Percentiles rank a stretch among this genome's conserved stretches.
phyloP scores from a whole-genome alignment of 441 rosid genomes.

The Raphanus hybrid region DNA sequence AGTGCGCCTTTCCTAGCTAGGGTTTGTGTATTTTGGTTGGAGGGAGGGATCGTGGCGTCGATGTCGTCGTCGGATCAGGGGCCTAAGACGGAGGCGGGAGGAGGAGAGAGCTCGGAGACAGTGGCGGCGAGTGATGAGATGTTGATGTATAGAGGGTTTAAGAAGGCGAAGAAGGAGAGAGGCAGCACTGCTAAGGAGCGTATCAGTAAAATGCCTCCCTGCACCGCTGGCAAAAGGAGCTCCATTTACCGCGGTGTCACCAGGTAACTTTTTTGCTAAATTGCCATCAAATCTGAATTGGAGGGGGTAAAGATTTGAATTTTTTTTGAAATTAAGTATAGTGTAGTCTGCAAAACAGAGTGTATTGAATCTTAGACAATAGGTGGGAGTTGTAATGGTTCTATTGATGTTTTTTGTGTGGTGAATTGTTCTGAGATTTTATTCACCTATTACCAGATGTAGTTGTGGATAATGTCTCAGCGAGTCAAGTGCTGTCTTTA shows the following conservation, averaged over 20 bases:
- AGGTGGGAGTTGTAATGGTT: not conserved
- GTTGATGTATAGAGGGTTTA: constrained; percentile 71
- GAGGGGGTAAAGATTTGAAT: not conserved
- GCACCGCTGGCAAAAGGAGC: constrained; percentile 87
- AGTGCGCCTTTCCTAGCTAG: constrained; percentile 33
- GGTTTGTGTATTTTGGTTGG: constrained; percentile 26
- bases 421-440: not conserved
- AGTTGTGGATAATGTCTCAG: not conserved
- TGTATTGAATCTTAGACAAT: not conserved
- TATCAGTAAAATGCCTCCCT: constrained; percentile 96
- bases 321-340: constrained; percentile 6
- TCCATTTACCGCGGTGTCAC: constrained; percentile 80
- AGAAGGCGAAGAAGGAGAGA: constrained; percentile 95
- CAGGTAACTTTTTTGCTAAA: constrained; percentile 43
- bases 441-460: not conserved
- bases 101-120: constrained; percentile 71
- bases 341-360: not conserved
- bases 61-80: constrained; percentile 81
- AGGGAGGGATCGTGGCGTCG: constrained; percentile 47
- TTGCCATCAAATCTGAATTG: constrained; percentile 4
- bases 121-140: constrained; percentile 79
- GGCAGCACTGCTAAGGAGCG: constrained; percentile 98
- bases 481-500: no score
- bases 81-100: constrained; percentile 58
- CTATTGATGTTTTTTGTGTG: not conserved